Conservation (phyloP, 2,329 filamentous ascomycete genomes). For the Cladosporium sp. region DNA sequence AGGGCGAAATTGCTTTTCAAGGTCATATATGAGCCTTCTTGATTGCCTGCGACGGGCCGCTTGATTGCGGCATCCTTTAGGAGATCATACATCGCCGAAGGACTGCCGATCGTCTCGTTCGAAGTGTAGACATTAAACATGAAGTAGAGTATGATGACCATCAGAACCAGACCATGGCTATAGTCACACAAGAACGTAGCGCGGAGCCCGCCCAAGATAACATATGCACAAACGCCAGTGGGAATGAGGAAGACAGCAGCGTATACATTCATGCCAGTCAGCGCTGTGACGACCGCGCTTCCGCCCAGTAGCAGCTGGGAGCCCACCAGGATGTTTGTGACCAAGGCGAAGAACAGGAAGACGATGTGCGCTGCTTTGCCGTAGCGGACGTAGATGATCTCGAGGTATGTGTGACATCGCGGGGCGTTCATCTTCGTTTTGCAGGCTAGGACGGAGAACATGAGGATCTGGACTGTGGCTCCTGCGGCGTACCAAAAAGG, state of each 20-base stretch:
- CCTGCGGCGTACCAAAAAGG: constrained; percentile 39
- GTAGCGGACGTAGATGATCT: constrained; percentile 38
- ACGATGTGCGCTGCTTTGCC: constrained; percentile 13
- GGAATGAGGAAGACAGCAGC: constrained; percentile 43
- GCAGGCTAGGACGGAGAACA: constrained; percentile 39
- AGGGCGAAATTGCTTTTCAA: constrained; percentile 31
- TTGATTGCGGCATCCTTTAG: constrained; percentile 34
- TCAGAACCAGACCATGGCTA: constrained; percentile 39
- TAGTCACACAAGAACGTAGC: constrained; percentile 41
- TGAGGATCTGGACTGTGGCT: constrained; percentile 40
- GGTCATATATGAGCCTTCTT: constrained; percentile 39
- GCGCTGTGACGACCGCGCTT: constrained; percentile 40
- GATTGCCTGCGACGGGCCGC: constrained; percentile 37
- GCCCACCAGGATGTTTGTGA: constrained; percentile 42
- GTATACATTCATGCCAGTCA: constrained; percentile 44
- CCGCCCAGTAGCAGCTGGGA: constrained; percentile 43
- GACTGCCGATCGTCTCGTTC: constrained; percentile 37
- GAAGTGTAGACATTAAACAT: constrained; percentile 41
- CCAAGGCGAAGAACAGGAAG: constrained; percentile 27
- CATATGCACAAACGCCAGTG: constrained; percentile 35
- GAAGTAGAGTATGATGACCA: constrained; percentile 44
- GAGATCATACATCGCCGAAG: constrained; percentile 38
- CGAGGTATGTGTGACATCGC: constrained; percentile 36
- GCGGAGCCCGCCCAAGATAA: constrained; percentile 36
- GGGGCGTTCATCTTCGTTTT: constrained; percentile 33